Evolutionary conservation across 768 basidiomycete genomes (phyloP), one percentile per base, ranked within the genome.

Genomic region (Tylopilus subfusipes): DNA sequence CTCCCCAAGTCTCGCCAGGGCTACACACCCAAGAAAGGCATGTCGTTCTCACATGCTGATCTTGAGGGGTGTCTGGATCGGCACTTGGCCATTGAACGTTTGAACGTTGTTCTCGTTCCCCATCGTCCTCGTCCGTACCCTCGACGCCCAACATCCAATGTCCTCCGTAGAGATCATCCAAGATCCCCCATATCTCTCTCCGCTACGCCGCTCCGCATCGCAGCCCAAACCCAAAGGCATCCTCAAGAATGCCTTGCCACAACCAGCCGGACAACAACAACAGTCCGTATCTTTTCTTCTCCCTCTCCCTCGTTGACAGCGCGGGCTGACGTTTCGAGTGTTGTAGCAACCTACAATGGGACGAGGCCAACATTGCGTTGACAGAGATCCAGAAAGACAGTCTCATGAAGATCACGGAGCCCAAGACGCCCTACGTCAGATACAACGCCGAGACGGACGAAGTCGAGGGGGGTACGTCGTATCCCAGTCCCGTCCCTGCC

Each of bases 381-480:
- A 97, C 94, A 1, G 94, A 98, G 72, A 85, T 93, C 60, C 84
- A 89, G 78, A 96, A 96, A 72, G 93, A 96, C 65, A 94, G 91
- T 59, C 76, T 93, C 67, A 98, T 97, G 94, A 98, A 97, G 82
- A 98, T 98, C 66, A 93, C 91, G 3, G 94, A 98, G 66, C 94
- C 94, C 50, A 98, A 98, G 81, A 98, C 94, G 11, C 94, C 94
- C 2, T 98, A 90, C 72, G 94, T 98, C 50, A 79, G 92, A 61
- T 95, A 93, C 71, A 89, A 93, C 63, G 81, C 90, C 3, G 86
- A 88, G 67, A 86, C 86, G n/a, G 91, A 93, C 69, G 80, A 81
- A 50, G 73, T 93, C 40, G 91, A 93, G 71, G 85, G 88, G 58
- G 92, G 94, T 93, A 69, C 66, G 76, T 38, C 36, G 36, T 8